These are phyloP conservation scores for Talaromyces sp. DNA, from an alignment of 2,329 filamentous ascomycete species.

Conservation along the genomic window DNA sequence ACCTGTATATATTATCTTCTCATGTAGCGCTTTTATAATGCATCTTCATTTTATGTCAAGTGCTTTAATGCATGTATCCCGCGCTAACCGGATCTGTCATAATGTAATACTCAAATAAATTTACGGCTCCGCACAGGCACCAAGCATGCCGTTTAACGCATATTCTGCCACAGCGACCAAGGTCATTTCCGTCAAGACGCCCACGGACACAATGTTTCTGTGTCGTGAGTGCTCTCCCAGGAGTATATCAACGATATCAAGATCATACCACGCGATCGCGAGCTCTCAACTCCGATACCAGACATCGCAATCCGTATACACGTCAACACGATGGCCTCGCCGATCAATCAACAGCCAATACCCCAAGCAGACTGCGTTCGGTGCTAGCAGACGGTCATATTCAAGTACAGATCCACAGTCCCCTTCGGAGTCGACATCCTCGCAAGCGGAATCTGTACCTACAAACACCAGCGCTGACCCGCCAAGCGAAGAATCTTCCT, in stretches of 20 bases:
- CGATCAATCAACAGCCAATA: neutral
- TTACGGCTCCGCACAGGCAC: slow-evolving; percentile 7
- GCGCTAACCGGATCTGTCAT: slow-evolving; percentile 1
- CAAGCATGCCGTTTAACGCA: neutral
- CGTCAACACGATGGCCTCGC: neutral
- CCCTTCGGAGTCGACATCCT: neutral
- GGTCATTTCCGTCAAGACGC: neutral
- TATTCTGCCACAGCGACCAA: neutral
- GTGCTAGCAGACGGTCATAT: neutral
- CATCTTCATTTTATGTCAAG: neutral
- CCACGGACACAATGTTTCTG: neutral
- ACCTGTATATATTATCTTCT: neutral
- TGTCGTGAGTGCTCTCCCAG: neutral
- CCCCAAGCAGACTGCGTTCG: neutral
- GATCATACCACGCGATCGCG: neutral
- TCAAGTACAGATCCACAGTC: neutral
- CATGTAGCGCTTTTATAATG: neutral
- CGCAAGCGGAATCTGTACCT: neutral
- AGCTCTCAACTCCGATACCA: neutral
- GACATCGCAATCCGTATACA: neutral
- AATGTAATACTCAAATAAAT: neutral
- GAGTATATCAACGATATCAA: slow-evolving; percentile 1
- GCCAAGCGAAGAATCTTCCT: neutral
- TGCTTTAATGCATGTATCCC: neutral
- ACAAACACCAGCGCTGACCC: neutral